A percentile compares a stretch with the other conserved stretches of the same genome.
These are phyloP conservation scores for Malbranchea zuffiana DNA, from an alignment of 2,329 filamentous ascomycete species.

Conservation along the genomic window DNA sequence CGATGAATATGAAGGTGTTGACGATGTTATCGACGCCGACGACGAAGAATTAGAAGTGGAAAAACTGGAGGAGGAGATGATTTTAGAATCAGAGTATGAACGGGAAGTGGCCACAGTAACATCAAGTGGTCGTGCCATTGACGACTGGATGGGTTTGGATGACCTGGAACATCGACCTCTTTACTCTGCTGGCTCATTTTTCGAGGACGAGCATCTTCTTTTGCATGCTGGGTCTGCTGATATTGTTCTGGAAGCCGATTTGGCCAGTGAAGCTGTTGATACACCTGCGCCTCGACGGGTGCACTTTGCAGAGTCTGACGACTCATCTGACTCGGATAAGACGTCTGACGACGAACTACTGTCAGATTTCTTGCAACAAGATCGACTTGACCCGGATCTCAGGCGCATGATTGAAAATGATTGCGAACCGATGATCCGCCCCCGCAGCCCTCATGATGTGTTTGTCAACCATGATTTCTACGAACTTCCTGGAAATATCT, in stretches of 20 bases:
- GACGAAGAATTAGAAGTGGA: slow-evolving; percentile 70
- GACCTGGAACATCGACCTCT: slow-evolving; percentile 34
- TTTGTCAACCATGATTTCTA: slow-evolving; percentile 30
- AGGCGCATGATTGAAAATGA: slow-evolving; percentile 64
- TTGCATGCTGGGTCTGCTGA: slow-evolving; percentile 28
- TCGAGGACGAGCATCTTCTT: slow-evolving; percentile 33
- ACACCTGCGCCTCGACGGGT: slow-evolving; percentile 51
- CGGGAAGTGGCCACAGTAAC: slow-evolving; percentile 17
- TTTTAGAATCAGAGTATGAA: slow-evolving; percentile 42
- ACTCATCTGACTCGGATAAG: slow-evolving; percentile 45
- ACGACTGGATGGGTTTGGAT: slow-evolving; percentile 46
- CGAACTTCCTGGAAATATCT: slow-evolving; percentile 31
- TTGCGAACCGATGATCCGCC: slow-evolving; percentile 21
- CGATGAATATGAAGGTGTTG: slow-evolving; percentile 58
- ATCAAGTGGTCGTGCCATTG: slow-evolving; percentile 13
- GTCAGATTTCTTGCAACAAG: slow-evolving; percentile 68
- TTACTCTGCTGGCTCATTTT: slow-evolving; percentile 32
- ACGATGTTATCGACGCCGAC: slow-evolving; percentile 68
- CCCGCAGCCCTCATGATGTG: slow-evolving; percentile 20
- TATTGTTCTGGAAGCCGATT: slow-evolving; percentile 28
- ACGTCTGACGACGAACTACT: slow-evolving; percentile 55
- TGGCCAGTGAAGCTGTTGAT: slow-evolving; percentile 30
- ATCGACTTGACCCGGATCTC: slow-evolving; percentile 59
- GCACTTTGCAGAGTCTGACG: slow-evolving; percentile 57
- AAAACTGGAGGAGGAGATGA: slow-evolving; percentile 66